Evolutionary conservation across 2,329 filamentous ascomycete species (phyloP).

Genomic region (Calonectria pauciramosa): DNA sequence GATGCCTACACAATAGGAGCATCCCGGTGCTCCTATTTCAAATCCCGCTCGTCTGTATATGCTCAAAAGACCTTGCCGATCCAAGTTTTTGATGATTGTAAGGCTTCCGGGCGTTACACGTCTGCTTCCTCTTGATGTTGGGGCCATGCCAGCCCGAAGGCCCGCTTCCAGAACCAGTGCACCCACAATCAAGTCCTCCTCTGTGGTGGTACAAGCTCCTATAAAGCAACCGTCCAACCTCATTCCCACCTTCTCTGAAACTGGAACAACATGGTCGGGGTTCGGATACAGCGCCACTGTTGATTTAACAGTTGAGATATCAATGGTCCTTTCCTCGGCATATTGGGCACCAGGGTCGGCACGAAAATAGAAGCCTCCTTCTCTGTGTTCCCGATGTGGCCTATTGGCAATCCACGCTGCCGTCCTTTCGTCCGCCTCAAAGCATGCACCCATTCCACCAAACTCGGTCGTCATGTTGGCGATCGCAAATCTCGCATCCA

Average conservation of each 20-base stretch:
- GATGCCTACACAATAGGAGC: neutral
- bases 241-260: neutral
- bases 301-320: neutral
- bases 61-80: neutral
- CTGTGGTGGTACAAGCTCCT: neutral
- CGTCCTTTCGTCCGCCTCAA: neutral
- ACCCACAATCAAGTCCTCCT: neutral
- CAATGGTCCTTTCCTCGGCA: neutral
- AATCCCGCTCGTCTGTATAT: neutral
- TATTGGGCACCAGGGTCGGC: neutral
- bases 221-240: neutral
- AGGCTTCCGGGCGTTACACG: neutral
- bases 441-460: neutral
- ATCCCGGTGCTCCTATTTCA: neutral
- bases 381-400: neutral
- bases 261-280: neutral
- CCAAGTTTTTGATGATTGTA: neutral
- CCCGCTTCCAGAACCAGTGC: neutral
- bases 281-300: neutral
- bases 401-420: neutral
- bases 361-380: neutral
- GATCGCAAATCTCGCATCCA: neutral
- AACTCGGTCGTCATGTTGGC: slow-evolving; percentile 2
- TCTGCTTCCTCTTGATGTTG: neutral
- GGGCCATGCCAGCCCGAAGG: neutral